Conservation (phyloP, 257 asterid genomes). For the Gynochthodes officinalis region DNA sequence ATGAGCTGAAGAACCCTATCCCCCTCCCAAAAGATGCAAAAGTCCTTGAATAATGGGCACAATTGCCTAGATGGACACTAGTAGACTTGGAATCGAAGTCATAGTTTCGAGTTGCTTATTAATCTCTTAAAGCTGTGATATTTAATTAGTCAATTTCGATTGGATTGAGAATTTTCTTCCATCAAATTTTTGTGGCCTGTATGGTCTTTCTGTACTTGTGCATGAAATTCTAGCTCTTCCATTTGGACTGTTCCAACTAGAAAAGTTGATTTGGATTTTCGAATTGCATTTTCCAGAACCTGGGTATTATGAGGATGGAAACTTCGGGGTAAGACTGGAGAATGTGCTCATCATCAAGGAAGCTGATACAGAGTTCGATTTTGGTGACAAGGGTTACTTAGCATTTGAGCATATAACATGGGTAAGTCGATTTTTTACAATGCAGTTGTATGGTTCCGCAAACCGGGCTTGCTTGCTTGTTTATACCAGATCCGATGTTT, state of each 20-base stretch:
- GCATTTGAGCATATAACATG: constrained; percentile 86
- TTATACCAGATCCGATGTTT: constrained; percentile 2
- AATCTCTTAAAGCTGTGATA: background rate
- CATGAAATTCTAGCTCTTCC: background rate
- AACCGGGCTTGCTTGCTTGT: background rate
- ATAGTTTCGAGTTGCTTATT: background rate
- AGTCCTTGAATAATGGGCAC: too few relatives aligned
- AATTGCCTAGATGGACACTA: background rate
- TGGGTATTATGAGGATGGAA: constrained; percentile 96
- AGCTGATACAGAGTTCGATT: constrained; percentile 86
- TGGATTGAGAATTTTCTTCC: background rate
- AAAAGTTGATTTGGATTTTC: constrained; percentile 12
- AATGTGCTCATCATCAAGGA: constrained; percentile 83
- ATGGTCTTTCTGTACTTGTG: background rate
- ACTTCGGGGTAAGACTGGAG: constrained; percentile 91
- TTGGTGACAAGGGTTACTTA: constrained; percentile 76
- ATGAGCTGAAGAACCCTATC: too few relatives aligned
- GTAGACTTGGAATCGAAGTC: background rate
- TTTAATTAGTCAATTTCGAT: background rate
- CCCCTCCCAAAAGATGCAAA: too few relatives aligned
- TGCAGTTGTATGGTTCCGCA: background rate
- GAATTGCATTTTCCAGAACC: constrained; percentile 70
- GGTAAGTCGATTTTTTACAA: constrained; percentile 40
- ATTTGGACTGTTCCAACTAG: background rate
- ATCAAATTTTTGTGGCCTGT: background rate